A percentile compares a stretch with the other conserved stretches of the same genome.
phyloP scores from a whole-genome alignment of 2,329 filamentous ascomycete species.

The Aspergillus phoenicis region DNA sequence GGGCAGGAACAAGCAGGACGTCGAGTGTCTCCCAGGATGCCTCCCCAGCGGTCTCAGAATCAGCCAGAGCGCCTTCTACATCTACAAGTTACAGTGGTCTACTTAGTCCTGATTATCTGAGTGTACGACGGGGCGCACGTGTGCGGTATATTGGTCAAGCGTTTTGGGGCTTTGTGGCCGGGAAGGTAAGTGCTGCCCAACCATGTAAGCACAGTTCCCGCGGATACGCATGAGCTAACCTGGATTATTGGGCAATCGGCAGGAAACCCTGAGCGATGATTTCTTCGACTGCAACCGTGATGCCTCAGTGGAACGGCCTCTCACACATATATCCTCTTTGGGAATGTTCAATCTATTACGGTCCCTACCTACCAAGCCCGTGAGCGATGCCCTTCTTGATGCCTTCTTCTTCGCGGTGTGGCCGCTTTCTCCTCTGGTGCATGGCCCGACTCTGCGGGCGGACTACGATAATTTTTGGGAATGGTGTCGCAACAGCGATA shows the following conservation, averaged over 20 bases:
- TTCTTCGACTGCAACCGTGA: neutral
- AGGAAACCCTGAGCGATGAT: neutral
- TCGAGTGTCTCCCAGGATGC: neutral
- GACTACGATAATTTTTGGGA: neutral
- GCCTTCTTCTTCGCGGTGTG: neutral
- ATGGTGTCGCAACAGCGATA: neutral
- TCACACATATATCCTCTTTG: neutral
- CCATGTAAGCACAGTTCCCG: too few species aligned
- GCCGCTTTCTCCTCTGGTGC: neutral
- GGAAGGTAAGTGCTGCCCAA: neutral
- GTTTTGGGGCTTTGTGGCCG: neutral
- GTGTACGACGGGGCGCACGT: neutral
- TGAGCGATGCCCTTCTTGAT: neutral
- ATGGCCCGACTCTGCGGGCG: neutral
- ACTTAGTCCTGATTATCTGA: neutral
- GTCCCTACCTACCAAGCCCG: neutral
- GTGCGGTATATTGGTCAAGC: neutral
- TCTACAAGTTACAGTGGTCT: neutral
- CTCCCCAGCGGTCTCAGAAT: neutral
- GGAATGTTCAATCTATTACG: neutral
- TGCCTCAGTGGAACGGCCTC: neutral
- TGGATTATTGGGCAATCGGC: neutral
- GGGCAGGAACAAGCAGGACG: neutral
- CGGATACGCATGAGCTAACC: neutral
- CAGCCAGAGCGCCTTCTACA: neutral